phyloP scores from a whole-genome alignment of 768 basidiomycete genomes.

The Lactarius akahatsu region DNA sequence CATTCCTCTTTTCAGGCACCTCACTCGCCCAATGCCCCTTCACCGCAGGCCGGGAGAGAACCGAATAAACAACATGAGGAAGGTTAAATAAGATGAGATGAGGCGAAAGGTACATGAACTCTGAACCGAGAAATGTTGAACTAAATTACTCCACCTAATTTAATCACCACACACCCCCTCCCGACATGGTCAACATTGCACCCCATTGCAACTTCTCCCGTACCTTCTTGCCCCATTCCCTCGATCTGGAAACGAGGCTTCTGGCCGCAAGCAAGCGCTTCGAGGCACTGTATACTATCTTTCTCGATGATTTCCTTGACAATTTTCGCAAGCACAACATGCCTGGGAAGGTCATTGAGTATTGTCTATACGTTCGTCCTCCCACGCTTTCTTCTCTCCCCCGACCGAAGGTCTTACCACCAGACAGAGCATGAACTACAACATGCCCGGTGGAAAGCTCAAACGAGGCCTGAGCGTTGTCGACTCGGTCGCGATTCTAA shows the following conservation, averaged over 20 bases:
- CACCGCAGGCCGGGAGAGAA: no score
- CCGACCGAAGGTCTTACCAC: constrained; percentile 9
- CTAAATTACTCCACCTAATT: no score
- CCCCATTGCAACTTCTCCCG: no score
- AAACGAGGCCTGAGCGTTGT: constrained; percentile 95
- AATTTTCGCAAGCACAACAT: constrained; percentile 69
- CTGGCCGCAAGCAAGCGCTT: constrained; percentile 61
- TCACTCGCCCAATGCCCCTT: no score
- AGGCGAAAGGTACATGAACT: no score
- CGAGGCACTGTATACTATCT: constrained; percentile 63
- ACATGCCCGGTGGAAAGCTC: constrained; percentile 94
- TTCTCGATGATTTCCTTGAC: constrained; percentile 75
- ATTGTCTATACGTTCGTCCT: constrained; percentile 70
- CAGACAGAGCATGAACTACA: constrained; percentile 79
- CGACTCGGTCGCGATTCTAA: constrained; percentile 87
- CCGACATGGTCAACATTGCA: no score
- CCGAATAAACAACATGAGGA: no score
- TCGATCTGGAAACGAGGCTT: constrained; percentile 6
- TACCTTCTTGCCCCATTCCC: neutral
- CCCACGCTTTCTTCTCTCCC: neutral
- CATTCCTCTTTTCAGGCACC: no score
- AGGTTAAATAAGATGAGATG: no score
- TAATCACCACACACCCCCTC: no score
- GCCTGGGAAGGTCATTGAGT: constrained; percentile 79
- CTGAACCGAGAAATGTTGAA: no score